Percentiles rank a stretch among this genome's conserved stretches.
Evolutionary conservation across 2,329 filamentous ascomycete species (phyloP).

Genomic region (Ceratocystis diversiconidia): DNA sequence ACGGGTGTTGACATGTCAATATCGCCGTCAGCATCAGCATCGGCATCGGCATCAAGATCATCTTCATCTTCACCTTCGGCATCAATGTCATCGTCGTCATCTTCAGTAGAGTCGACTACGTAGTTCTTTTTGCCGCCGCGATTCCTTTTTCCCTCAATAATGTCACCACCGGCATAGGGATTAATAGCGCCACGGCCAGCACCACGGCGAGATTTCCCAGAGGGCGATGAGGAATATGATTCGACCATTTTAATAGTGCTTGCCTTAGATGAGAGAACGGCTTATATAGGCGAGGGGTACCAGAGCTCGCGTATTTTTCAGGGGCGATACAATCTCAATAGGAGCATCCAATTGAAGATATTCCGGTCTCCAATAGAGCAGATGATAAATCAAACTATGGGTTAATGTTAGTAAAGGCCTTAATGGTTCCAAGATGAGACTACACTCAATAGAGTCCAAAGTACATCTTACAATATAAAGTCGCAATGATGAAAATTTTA

Average conservation of each 20-base stretch:
- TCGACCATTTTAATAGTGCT: not conserved
- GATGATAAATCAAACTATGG: not conserved
- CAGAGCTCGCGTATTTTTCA: not conserved
- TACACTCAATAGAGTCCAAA: not conserved
- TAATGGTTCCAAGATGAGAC: not conserved
- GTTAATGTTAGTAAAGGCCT: not conserved
- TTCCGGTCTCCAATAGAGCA: not conserved
- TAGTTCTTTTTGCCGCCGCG: conserved; percentile 45
- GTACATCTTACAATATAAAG: not conserved
- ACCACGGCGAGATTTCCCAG: conserved; percentile 31
- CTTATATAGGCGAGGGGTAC: not conserved
- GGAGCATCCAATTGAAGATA: not conserved
- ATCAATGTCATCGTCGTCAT: conserved; percentile 30
- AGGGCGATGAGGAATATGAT: conserved; percentile 9
- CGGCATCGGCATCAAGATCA: conserved; percentile 27
- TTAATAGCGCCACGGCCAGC: conserved; percentile 1
- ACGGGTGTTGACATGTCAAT: conserved; percentile 33
- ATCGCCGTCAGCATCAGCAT: conserved; percentile 32
- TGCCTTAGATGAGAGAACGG: not conserved
- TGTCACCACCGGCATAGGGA: conserved; percentile 29
- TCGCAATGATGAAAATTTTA: not conserved
- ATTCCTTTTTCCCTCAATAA: conserved; percentile 38
- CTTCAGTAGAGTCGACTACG: conserved; percentile 41
- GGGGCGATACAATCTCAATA: not conserved
- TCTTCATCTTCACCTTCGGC: conserved; percentile 28